Evolutionary conservation across 2,329 filamentous ascomycete species (phyloP), one percentile per base, ranked within the genome.

Genomic region (Alternaria infectoria): DNA sequence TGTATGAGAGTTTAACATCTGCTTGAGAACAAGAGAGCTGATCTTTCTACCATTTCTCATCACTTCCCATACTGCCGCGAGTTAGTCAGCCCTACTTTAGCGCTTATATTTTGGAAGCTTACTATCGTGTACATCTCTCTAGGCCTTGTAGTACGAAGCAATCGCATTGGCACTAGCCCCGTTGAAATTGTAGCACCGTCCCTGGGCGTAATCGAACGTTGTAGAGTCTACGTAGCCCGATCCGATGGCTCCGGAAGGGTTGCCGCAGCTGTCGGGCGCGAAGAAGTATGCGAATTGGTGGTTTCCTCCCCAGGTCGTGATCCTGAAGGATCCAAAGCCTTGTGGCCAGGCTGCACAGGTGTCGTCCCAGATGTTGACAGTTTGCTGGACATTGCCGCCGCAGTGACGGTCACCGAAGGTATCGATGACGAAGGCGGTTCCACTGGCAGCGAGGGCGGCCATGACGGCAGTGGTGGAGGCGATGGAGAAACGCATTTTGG

Each of bases 361-460:
- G 50, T 60, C 54, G 57, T 60, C 50, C 57, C 36, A 55, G 7
- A 60, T 43, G 32, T 60, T 55, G 25, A 60, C 57, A 21, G 15
- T 25, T 26, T 30, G 40, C 49, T 40, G 23, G 36, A 19, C 12
- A 23, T 23, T 19, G 36, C 50, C 50, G 7, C 12, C 13, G 57
- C 57, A 60, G 50, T 60, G 15, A 10, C n/a, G 19, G 2, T n/a
- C 19, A 26, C 44, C 25, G 50, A 55, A 60, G n/a, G 54, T 32
- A 19, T 49, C 40, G 17, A 60, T 47, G 49, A 60, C 52, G n/a
- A 56, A 61, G 44, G 51, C 52, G 19, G 30, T 44, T 26, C 52
- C 30, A 6, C 26, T 19, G 32, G 30, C 45, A 10, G 40, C 17
- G n/a, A 60, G 50, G 12, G 21, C 26, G 57, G 23, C 28, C 21